These are phyloP conservation scores for Ensete ventricosum DNA, from an alignment of 176 grass and related monocot species.

Conservation along the genomic window DNA sequence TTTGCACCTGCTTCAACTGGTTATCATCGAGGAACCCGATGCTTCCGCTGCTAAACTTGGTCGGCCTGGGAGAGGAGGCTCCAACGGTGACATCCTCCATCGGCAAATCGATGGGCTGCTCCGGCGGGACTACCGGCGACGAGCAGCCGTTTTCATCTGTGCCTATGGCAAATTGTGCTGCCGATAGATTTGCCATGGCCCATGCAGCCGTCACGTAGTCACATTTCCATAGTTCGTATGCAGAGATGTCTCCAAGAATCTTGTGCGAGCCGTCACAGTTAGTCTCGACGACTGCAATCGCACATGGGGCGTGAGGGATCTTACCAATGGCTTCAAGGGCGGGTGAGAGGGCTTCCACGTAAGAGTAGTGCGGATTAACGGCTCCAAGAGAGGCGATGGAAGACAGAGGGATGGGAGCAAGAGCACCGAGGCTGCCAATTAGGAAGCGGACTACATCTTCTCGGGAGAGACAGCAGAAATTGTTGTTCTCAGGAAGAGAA, in stretches of 20 bases:
- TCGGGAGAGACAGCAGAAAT: constrained; percentile 42
- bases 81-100: constrained; percentile 19
- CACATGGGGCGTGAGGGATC: constrained; percentile 56
- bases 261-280: constrained; percentile 38
- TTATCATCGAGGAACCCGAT: constrained; percentile 63
- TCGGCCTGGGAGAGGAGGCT: constrained; percentile 46
- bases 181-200: constrained; percentile 72
- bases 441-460: constrained; percentile 61
- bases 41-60: constrained; percentile 81
- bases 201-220: constrained; percentile 67
- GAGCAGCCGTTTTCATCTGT: constrained; percentile 42
- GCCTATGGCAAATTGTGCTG: constrained; percentile 71
- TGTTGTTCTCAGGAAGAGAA: constrained; percentile 29
- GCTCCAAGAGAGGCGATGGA: constrained; percentile 47
- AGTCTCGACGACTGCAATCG: constrained; percentile 63
- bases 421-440: constrained; percentile 50
- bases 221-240: constrained; percentile 91
- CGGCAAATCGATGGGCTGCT: constrained; percentile 22
- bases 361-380: constrained; percentile 46
- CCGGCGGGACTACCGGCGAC: constrained; percentile 15
- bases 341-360: constrained; percentile 41
- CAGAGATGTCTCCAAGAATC: constrained; percentile 88
- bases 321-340: constrained; percentile 63
- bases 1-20: constrained; percentile 29
- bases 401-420: constrained; percentile 44